These are phyloP conservation scores for Boletus semigastroideus DNA, from an alignment of 1,284 basidiomycete species.

Conservation along the genomic window DNA sequence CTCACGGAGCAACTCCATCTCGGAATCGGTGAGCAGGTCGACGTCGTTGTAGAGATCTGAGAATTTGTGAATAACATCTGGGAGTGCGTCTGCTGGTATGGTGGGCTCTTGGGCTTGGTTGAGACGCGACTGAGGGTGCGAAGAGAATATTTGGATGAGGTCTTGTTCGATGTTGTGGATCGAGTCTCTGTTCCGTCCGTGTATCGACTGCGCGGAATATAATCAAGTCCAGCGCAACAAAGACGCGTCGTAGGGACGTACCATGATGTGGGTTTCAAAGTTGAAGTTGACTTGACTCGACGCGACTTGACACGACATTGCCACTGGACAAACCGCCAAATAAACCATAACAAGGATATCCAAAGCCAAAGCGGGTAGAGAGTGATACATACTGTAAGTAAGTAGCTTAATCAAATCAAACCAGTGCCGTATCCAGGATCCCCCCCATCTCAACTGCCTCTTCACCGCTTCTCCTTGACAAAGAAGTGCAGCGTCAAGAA, in stretches of 20 bases:
- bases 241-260: conserved; percentile 22
- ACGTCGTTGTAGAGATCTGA: conserved; percentile 55
- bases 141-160: conserved; percentile 61
- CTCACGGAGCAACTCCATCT: conserved; percentile 54
- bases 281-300: conserved; percentile 8
- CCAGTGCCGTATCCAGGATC: conserved; percentile 5
- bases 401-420: too few relatives aligned
- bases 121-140: conserved; percentile 55
- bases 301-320: neutral
- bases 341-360: conserved; percentile 3
- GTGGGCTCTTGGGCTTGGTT: conserved; percentile 58
- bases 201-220: conserved; percentile 22
- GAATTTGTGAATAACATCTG: conserved; percentile 63
- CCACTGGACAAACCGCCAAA: conserved; percentile 31
- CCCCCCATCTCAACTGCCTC: neutral
- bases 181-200: conserved; percentile 61
- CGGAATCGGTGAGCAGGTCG: conserved; percentile 57
- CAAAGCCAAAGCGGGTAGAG: neutral
- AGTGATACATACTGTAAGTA: neutral
- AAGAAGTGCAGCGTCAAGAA: conserved; percentile 83
- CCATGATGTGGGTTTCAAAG: conserved; percentile 20
- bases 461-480: conserved; percentile 85
- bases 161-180: conserved; percentile 67
- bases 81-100: conserved; percentile 65
- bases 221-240: neutral